Evolutionary conservation across 345 rosid species (phyloP).

Genomic region (Acer negundo): DNA sequence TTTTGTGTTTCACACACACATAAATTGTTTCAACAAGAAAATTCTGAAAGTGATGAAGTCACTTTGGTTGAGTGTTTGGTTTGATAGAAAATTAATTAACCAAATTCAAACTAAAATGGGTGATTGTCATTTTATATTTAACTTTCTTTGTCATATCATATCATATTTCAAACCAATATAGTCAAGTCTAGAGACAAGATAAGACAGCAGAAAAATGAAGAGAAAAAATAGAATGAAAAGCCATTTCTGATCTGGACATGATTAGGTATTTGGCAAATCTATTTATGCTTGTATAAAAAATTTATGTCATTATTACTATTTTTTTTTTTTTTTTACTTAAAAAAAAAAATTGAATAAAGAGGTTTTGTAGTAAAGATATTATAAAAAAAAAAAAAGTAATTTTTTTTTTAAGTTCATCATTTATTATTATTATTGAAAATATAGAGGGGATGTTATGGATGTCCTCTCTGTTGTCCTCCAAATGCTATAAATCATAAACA

Average conservation of each 20-base stretch:
- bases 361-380: no score
- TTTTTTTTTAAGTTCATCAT: no score
- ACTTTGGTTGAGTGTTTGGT: constrained; percentile 1
- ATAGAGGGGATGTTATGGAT: no score
- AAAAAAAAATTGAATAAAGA: no score
- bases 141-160: neutral
- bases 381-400: no score
- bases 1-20: constrained; percentile 1
- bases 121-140: neutral
- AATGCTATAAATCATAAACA: no score
- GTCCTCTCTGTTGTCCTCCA: no score
- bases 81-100: neutral
- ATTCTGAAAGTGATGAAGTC: constrained; percentile 1
- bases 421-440: no score
- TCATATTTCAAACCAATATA: neutral
- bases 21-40: neutral
- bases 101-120: neutral
- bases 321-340: no score
- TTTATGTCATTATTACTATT: neutral
- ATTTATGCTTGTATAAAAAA: neutral
- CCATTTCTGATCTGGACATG: constrained; percentile 3
- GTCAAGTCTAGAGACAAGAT: constrained; percentile 16
- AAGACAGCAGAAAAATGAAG: constrained; percentile 13
- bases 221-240: constrained; percentile 4
- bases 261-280: constrained; percentile 25